Conservation (phyloP, 140 eudicot species). For the Flaveria floridana region DNA sequence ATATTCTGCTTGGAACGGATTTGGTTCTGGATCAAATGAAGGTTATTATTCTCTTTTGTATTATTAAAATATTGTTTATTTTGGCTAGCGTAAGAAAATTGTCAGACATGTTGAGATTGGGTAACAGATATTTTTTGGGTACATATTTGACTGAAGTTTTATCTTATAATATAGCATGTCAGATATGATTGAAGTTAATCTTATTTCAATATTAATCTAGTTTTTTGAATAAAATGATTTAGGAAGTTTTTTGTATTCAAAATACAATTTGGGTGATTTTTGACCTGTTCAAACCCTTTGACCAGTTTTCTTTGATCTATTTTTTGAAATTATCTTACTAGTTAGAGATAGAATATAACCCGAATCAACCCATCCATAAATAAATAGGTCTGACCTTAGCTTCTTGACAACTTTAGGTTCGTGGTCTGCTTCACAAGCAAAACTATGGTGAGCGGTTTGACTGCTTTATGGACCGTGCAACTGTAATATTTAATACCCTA, state of each 20-base stretch:
- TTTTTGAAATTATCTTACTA: background rate
- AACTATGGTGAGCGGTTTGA: constrained; percentile 61
- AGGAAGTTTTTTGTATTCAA: background rate
- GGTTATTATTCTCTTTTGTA: constrained; percentile 32
- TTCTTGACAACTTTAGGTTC: constrained; percentile 44
- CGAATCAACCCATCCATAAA: background rate
- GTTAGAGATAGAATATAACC: background rate
- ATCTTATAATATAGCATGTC: background rate
- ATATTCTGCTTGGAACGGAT: constrained; percentile 69
- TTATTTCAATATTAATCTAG: background rate
- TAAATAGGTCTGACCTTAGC: constrained; percentile 20
- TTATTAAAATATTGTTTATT: background rate
- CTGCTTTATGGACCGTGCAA: constrained; percentile 55
- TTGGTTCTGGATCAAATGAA: constrained; percentile 69
- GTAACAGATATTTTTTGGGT: background rate
- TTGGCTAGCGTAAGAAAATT: no score
- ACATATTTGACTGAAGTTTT: background rate
- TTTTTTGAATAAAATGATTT: background rate
- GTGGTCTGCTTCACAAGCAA: constrained; percentile 47
- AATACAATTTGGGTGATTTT: background rate
- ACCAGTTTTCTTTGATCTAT: background rate
- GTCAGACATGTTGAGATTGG: background rate
- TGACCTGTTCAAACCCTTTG: background rate
- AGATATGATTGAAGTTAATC: background rate
- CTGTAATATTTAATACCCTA: constrained; percentile 56